phyloP scores from a whole-genome alignment of 805 yeast genomes.

The Zygoascus tannicola region DNA sequence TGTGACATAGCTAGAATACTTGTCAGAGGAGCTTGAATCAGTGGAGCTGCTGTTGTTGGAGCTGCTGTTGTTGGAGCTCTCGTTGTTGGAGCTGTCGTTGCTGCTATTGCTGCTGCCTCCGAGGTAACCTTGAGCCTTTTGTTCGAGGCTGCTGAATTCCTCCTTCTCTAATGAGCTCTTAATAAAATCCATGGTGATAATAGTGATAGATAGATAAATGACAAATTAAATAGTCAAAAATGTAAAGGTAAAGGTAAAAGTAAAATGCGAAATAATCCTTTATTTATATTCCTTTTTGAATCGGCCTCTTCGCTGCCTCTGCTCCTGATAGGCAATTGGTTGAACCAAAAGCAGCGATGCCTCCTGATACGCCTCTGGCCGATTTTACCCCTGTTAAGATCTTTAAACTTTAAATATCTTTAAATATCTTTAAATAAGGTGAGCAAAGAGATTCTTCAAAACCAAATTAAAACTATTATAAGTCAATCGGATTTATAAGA shows the following conservation, averaged over 20 bases:
- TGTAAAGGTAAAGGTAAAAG: neutral
- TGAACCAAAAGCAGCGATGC: too few relatives aligned
- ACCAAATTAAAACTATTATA: too few relatives aligned
- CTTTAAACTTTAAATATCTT: too few relatives aligned
- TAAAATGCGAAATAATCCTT: neutral
- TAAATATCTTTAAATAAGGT: too few relatives aligned
- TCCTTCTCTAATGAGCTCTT: constrained; percentile 10
- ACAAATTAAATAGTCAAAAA: too few relatives aligned
- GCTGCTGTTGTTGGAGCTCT: constrained; percentile 9
- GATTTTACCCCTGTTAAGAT: too few relatives aligned
- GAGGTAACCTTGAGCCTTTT: constrained; percentile 4
- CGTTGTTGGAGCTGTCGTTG: constrained; percentile 3
- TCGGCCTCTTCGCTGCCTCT: too few relatives aligned
- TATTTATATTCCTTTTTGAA: too few relatives aligned
- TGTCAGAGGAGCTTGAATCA: constrained; percentile 7
- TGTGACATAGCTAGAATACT: constrained; percentile 25
- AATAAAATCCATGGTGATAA: constrained; percentile 13
- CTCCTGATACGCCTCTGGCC: too few relatives aligned
- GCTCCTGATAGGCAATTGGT: too few relatives aligned
- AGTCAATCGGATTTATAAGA: too few relatives aligned
- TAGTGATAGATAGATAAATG: neutral
- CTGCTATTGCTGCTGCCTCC: constrained; percentile 4
- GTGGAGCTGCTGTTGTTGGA: constrained; percentile 8
- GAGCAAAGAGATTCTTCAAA: too few relatives aligned
- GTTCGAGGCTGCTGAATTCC: constrained; percentile 4